Base-by-base conservation (phyloP, 345 rosid species). In the Eucalyptus erythrocorys region DNA sequence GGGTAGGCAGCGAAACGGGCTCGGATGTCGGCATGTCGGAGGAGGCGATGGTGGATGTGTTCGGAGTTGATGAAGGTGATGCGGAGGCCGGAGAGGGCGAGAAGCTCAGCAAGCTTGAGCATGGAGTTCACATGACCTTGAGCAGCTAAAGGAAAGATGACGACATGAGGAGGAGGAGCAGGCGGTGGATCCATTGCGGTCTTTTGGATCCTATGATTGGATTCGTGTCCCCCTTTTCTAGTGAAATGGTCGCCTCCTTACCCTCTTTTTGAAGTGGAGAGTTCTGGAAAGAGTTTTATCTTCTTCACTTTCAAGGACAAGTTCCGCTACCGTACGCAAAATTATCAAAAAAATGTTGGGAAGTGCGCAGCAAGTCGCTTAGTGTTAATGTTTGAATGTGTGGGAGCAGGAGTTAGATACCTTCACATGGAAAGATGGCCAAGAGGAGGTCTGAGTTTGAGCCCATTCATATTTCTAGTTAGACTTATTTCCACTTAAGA, bases 41-140 rank as follows among this genome's bases (percentile, higher is more conserved):
- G 34, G n/a, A 95, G 90, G 45, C 90, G 90, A 34, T 68, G 87
- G 45, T 95, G 92, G 91, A 81, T 91, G 90, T 93, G 61, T 8
- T 92, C 90, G 45, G 92, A 89, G 91, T 91, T 94, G 76, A 95
- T 87, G 92, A 97, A 95, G 87, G 98, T 96, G 90, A 96, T 86
- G 14, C 91, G 91, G 53, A 96, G 87, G 64, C 95, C 94, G 10
- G 91, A 85, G 40, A 93, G 90, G 86, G 86, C 55, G 3, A 97
- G 90, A 17, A 94, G 93, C 90, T 95, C 94, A 4, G 97, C 95
- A 6, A 97, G 93, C 89, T 94, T 94, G 76, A 97, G 92, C 95
- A 94, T 93, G 88, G 96, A 90, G 94, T 92, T 97, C 27, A 96
- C 93, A 87, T 96, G 97, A 68, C 97, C 95, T 71, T 95, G 96